Base-by-base conservation (phyloP, 1,139 yeast species). In the Zygosaccharomyces pseudobailii region DNA sequence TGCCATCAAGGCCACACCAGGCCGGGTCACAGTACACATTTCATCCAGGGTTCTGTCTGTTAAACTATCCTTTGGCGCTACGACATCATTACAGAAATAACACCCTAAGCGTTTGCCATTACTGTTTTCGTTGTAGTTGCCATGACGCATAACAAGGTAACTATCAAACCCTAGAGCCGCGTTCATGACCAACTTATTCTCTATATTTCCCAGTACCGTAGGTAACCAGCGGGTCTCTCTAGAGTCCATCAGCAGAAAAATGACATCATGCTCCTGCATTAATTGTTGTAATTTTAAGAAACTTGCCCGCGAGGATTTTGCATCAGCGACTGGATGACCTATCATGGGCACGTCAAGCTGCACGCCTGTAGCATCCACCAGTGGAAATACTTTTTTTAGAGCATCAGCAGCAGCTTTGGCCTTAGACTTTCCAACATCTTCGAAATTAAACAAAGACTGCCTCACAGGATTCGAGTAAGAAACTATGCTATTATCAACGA, bases 11-110 rank as follows among this genome's bases (percentile, higher is more conserved):
- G 98, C 96, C 0, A 85, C 90, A 0, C 99, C 98, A 0, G 99
- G 98, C 39, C 98, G 72, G 0, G 98, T 92, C 0, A 92, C 98
- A 0, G 98, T 92, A 63, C 99, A 92, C 97, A 92, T 92, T 65
- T 92, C 97, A 67, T 92, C 99, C 51, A 92, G 70, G 0, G 97
- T 86, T 44, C 96, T 73, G 60, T 89, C 95, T 0, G 87, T 75
- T 17, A 87, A 69, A 52, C 95, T 84, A 63, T 92, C 96, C 5
- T 82, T 72, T 0, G 99, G 98, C 0, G 97, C 97, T 42, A 89
- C 90, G 6, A 92, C 89, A 63, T 94, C 98, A 63, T 89, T 88
- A 67, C 99, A 92, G 65, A 84, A 92, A 68, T 92, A 92, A 65
- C 99, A 92, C 0, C 99, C 98, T 27, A 90, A 68, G 36, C 84